Evolutionary conservation across 208 protist genomes (phyloP).

Genomic region (Wallacemonas sp.): DNA sequence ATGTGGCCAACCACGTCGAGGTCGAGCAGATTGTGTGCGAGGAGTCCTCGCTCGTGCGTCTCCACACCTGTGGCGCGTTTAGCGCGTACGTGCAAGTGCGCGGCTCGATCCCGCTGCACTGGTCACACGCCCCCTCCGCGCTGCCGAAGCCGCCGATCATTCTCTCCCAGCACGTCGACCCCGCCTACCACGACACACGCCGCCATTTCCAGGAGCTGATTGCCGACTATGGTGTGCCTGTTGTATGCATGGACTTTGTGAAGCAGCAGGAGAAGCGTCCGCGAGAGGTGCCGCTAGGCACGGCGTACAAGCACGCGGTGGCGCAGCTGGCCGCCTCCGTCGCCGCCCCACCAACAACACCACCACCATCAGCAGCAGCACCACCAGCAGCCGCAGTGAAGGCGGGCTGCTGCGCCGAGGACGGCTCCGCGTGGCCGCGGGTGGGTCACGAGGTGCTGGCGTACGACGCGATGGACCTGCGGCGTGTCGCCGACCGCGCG

Average conservation of each 20-base stretch:
- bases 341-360: slow-evolving; percentile 1
- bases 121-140: slow-evolving; percentile 71
- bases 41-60: slow-evolving; percentile 29
- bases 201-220: slow-evolving; percentile 94
- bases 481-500: slow-evolving; percentile 50
- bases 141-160: slow-evolving; percentile 90
- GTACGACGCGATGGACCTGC: slow-evolving; percentile 88
- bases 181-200: slow-evolving; percentile 57
- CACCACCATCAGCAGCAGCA: too few species aligned
- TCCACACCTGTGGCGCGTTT: slow-evolving; percentile 36
- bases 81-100: slow-evolving; percentile 84
- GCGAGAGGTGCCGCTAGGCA: slow-evolving; percentile 78
- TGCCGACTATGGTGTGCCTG: slow-evolving; percentile 84
- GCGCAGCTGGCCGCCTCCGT: slow-evolving; percentile 49
- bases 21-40: slow-evolving; percentile 89
- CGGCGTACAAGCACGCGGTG: slow-evolving; percentile 74
- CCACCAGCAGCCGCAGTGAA: too few species aligned
- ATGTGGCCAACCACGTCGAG: slow-evolving; percentile 90
- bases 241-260: slow-evolving; percentile 94
- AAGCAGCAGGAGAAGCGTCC: slow-evolving; percentile 87
- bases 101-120: slow-evolving; percentile 84
- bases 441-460: slow-evolving; percentile 44
- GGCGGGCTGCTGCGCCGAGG: too few species aligned
- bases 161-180: slow-evolving; percentile 36
- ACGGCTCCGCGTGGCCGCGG: neutral